Percentiles rank a stretch among this genome's conserved stretches.
Conservation (phyloP, 2,329 filamentous ascomycete species). For the Pezicula rhizophila region DNA sequence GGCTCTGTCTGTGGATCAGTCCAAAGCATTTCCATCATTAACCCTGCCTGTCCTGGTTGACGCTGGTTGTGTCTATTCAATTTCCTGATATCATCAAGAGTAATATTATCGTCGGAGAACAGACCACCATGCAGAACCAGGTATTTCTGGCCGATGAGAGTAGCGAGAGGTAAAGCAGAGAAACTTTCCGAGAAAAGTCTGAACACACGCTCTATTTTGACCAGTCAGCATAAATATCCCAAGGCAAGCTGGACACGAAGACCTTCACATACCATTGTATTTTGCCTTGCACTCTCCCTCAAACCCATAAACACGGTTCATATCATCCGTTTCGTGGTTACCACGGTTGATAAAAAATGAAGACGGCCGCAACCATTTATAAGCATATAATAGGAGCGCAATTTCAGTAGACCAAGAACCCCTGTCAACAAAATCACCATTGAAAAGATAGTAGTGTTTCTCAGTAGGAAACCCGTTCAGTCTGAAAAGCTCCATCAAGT, state of each 20-base stretch:
- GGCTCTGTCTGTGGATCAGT: slow-evolving; percentile 85
- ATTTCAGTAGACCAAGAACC: slow-evolving; percentile 99
- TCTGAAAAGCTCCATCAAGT: slow-evolving; percentile 92
- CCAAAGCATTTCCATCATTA: slow-evolving; percentile 99
- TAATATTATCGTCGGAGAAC: slow-evolving; percentile 91
- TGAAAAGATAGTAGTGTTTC: slow-evolving; percentile 92
- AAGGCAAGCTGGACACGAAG: slow-evolving; percentile 19
- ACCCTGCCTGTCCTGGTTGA: slow-evolving; percentile 83
- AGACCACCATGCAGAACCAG: slow-evolving; percentile 90
- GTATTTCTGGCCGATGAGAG: slow-evolving; percentile 84
- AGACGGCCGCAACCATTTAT: slow-evolving; percentile 89
- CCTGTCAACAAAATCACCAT: slow-evolving; percentile 96
- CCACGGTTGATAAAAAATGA: slow-evolving; percentile 94
- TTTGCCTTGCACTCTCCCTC: slow-evolving; percentile 98
- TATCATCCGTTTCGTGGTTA: slow-evolving; percentile 98
- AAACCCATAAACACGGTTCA: slow-evolving; percentile 98
- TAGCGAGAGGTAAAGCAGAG: slow-evolving; percentile 86
- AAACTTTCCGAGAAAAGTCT: slow-evolving; percentile 98
- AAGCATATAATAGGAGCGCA: slow-evolving; percentile 84
- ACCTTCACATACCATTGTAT: slow-evolving; percentile 69
- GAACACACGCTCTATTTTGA: slow-evolving; percentile 58
- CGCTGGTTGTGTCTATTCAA: slow-evolving; percentile 84
- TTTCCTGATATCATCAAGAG: slow-evolving; percentile 89
- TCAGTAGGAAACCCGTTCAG: slow-evolving; percentile 80
- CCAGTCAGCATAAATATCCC: not conserved